These are phyloP conservation scores for Nannochloris sp. DNA, from an alignment of 139 green algal genomes.

Conservation along the genomic window DNA sequence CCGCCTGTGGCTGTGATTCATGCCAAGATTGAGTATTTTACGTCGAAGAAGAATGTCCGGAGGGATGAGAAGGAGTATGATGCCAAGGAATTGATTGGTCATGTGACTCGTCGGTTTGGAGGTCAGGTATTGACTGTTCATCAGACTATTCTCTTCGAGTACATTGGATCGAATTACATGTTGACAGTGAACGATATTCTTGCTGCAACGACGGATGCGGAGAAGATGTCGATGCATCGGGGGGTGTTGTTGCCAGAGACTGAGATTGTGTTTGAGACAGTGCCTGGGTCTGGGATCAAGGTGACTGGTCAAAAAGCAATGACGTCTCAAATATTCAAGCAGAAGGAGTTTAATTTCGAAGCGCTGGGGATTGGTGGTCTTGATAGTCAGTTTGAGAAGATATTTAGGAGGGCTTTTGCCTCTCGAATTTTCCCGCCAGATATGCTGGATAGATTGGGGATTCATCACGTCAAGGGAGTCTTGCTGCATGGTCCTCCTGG, in stretches of 20 bases:
- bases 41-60: constrained; percentile 30
- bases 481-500: constrained; percentile 64
- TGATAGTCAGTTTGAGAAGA: constrained; percentile 92
- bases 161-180: constrained; percentile 70
- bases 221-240: constrained; percentile 23
- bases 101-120: constrained; percentile 50
- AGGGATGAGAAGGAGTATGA: constrained; percentile 46
- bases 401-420: constrained; percentile 94
- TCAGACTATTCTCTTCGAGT: constrained; percentile 86
- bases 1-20: constrained; percentile 57
- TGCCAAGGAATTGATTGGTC: constrained; percentile 46
- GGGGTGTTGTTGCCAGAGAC: constrained; percentile 46
- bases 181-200: constrained; percentile 50
- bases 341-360: constrained; percentile 91
- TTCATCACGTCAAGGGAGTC: constrained; percentile 93
- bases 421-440: constrained; percentile 84
- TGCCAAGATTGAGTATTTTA: constrained; percentile 53
- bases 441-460: constrained; percentile 84
- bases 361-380: constrained; percentile 95
- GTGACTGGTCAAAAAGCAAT: constrained; percentile 59
- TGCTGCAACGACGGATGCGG: constrained; percentile 3
- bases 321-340: constrained; percentile 85
- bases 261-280: constrained; percentile 55
- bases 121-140: constrained; percentile 61
- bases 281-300: constrained; percentile 46